Evolutionary conservation across 257 asterid species (phyloP).

Genomic region (Ophiorrhiza pumila): DNA sequence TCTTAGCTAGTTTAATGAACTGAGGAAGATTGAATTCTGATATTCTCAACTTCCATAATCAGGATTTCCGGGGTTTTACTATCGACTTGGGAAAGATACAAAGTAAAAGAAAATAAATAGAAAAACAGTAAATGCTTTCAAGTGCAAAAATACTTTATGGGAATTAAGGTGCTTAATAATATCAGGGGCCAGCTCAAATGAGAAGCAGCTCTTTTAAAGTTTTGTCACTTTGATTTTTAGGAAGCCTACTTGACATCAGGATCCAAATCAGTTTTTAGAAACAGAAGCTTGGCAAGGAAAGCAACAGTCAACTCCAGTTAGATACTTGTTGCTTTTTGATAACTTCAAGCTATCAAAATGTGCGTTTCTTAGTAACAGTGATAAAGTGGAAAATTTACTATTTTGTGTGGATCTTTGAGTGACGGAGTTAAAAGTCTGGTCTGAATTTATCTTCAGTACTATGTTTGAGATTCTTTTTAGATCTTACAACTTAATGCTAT

Average conservation of each 20-base stretch:
- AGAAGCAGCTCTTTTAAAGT: background rate
- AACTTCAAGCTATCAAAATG: background rate
- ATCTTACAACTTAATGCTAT: background rate
- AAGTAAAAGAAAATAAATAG: background rate
- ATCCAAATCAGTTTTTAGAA: no score
- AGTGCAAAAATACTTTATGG: background rate
- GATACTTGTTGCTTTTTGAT: background rate
- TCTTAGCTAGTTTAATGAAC: background rate
- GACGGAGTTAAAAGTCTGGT: background rate
- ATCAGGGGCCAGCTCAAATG: background rate
- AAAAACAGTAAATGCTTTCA: background rate
- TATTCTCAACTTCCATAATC: constrained; percentile 1
- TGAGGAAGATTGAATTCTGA: background rate
- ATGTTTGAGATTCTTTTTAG: background rate
- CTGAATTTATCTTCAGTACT: background rate
- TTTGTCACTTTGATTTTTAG: background rate
- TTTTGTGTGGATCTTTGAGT: background rate
- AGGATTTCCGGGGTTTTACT: background rate
- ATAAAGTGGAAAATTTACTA: background rate
- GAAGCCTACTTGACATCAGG: no score
- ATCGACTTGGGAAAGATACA: background rate
- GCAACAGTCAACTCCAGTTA: background rate
- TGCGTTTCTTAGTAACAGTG: background rate
- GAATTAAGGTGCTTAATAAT: background rate
- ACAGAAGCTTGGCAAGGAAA: background rate